Base-by-base conservation (phyloP, 495 filamentous ascomycete species). In the Xylaria cubensis region DNA sequence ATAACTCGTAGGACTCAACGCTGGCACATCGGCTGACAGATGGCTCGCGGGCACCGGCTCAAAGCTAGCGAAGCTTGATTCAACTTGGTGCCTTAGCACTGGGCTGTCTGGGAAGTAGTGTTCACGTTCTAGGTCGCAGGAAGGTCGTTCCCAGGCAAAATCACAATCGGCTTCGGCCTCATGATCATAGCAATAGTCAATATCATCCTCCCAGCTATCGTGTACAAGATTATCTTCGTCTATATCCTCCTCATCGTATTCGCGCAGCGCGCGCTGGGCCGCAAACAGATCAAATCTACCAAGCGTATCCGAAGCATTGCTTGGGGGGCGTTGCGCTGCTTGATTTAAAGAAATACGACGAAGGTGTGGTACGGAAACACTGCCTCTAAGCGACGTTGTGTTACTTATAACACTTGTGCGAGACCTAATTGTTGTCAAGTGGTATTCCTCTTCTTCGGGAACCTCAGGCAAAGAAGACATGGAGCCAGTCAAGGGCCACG, bases 171-270 rank as follows among this genome's bases (percentile, higher is more conserved):
- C 94, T 80, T 98, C 95, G 9, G 92, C 93, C 59, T 91, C 93
- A 79, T 96, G 90, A 73, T 97, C 93, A 76, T 98, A 98, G 79
- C 92, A 96, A 79, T 92, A 98, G 78, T 97, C 95, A 74, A 98
- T 95, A 74, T 95, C 94, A 55, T 94, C 93, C 76, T 98, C 95
- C 95, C 95, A 98, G 26, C 86, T 91, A 56, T 90, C 87, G 48
- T 77, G 76, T 8, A 68, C 34, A 9, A 76, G 36, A 4, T 74
- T 69, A n/a, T 90, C 88, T 34, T 87, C 77, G 7, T 77, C 70
- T 9, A 79, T 78, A 63, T 80, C 72, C 19, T 84, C 77, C 4
- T 76, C 78, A 42, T 78, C 19, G 9, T 73, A 75, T 15, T 70
- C 77, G 53, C 70, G 74, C 24, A 82, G 71, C 8, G 78, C 76